These are phyloP conservation scores for Pseudogymnoascus verrucosus DNA, from an alignment of 2,329 filamentous ascomycete species.

Conservation along the genomic window DNA sequence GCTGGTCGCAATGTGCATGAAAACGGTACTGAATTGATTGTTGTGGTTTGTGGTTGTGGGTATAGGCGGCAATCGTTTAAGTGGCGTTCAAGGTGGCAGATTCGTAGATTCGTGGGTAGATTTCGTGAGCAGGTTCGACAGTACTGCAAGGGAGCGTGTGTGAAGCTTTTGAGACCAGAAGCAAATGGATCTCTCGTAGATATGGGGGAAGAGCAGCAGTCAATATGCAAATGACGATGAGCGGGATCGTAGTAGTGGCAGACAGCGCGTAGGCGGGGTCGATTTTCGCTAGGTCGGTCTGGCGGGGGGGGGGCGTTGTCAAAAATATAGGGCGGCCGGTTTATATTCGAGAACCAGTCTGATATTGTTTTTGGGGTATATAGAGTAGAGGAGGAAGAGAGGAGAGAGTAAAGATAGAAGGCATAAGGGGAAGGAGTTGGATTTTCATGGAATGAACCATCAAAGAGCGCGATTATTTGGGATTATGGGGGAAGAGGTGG, in stretches of 20 bases:
- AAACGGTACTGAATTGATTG: constrained; percentile 1
- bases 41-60: neutral
- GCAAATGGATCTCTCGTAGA: neutral
- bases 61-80: neutral
- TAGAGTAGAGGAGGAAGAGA: neutral
- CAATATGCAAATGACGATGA: constrained; percentile 1
- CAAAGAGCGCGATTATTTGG: constrained; percentile 5
- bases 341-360: neutral
- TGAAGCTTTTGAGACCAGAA: neutral
- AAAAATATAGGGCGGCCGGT: neutral
- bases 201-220: neutral
- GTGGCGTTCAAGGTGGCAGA: constrained; percentile 5
- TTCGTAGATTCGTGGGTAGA: neutral
- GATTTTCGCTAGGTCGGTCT: neutral
- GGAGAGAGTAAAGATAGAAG: neutral
- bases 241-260: neutral
- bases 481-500: constrained; percentile 1
- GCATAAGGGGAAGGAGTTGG: neutral
- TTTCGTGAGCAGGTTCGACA: neutral
- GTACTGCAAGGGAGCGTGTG: neutral
- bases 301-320: neutral
- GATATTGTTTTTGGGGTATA: neutral
- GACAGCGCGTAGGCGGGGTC: constrained; percentile 5
- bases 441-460: neutral
- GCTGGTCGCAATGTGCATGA: neutral